Percentiles rank a stretch among this genome's conserved stretches.
phyloP scores from a whole-genome alignment of 352 stramenopile genomes.

The Plasmopara halstedii region DNA sequence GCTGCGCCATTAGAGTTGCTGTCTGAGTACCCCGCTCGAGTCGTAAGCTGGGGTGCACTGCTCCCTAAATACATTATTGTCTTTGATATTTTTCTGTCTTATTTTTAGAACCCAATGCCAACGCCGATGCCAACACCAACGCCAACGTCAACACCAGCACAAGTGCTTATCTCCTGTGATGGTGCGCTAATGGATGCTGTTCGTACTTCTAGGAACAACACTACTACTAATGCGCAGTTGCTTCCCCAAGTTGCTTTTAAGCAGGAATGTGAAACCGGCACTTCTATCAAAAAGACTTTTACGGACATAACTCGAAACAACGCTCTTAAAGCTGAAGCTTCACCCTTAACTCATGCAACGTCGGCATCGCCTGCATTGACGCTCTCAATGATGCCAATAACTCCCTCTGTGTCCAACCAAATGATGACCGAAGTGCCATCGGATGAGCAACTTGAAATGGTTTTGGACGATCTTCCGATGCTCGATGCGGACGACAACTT shows the following conservation, averaged over 20 bases:
- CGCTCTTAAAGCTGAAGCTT: conserved; percentile 13
- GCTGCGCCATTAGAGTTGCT: conserved; percentile 65
- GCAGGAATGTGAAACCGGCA: conserved; percentile 2
- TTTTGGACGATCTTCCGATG: conserved; percentile 62
- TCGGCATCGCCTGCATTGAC: not conserved
- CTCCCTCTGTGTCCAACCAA: conserved; percentile 22
- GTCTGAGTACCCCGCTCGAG: conserved; percentile 40
- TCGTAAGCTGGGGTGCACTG: conserved; percentile 25
- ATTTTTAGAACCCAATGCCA: conserved; percentile 4
- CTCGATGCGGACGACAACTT: conserved; percentile 65
- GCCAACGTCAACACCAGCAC: conserved; percentile 6
- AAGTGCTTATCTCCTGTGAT: too few relatives aligned
- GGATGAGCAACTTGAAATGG: conserved; percentile 66
- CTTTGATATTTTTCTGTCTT: conserved; percentile 7
- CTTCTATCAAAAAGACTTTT: not conserved
- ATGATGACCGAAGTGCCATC: conserved; percentile 40
- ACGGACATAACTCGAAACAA: conserved; percentile 1
- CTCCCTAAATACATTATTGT: not conserved
- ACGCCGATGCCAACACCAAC: conserved; percentile 7
- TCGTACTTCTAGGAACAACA: not conserved
- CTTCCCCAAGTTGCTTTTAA: not conserved
- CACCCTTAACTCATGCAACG: not conserved
- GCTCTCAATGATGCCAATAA: conserved; percentile 23
- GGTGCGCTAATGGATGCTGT: not conserved
- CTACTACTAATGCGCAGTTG: not conserved